Percentiles rank a stretch among this genome's conserved stretches.
phyloP scores from a whole-genome alignment of 371 early-diverging fungal species.

The Synchytrium microbalum region DNA sequence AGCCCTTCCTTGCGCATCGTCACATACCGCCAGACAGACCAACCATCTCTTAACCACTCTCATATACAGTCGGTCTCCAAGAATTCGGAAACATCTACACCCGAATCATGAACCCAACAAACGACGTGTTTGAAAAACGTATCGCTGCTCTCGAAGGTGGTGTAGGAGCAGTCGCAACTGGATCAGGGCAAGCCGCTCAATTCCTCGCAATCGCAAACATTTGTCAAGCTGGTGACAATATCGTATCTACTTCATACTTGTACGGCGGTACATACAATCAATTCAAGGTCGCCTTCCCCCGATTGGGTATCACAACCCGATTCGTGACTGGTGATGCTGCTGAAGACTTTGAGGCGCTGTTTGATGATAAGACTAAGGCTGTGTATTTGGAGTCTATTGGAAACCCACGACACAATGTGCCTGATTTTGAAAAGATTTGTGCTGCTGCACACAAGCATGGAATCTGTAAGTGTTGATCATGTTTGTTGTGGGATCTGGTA shows the following conservation, averaged over 20 bases:
- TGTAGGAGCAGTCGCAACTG: slow-evolving; percentile 50
- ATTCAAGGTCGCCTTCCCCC: slow-evolving; percentile 72
- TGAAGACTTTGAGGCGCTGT: slow-evolving; percentile 54
- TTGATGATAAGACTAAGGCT: slow-evolving; percentile 79
- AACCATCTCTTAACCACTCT: background rate
- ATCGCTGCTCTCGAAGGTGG: slow-evolving; percentile 84
- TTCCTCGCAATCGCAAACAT: slow-evolving; percentile 69
- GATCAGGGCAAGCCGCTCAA: slow-evolving; percentile 76
- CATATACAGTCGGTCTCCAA: background rate
- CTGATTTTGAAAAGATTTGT: slow-evolving; percentile 74
- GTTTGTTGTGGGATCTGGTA: no score
- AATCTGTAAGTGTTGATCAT: no score
- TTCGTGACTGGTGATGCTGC: slow-evolving; percentile 68
- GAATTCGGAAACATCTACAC: slow-evolving; percentile 66
- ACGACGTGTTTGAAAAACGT: slow-evolving; percentile 78
- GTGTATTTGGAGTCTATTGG: slow-evolving; percentile 82
- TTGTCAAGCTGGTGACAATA: slow-evolving; percentile 72
- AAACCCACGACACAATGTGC: slow-evolving; percentile 75
- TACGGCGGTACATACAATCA: slow-evolving; percentile 88
- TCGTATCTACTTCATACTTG: slow-evolving; percentile 50
- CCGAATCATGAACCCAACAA: slow-evolving; percentile 78
- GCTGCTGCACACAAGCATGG: slow-evolving; percentile 69
- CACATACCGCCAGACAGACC: background rate
- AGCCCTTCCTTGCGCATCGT: background rate
- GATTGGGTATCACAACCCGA: slow-evolving; percentile 68